Conservation (phyloP, 2,329 filamentous ascomycete genomes). For the Clarireedia monteithiana region DNA sequence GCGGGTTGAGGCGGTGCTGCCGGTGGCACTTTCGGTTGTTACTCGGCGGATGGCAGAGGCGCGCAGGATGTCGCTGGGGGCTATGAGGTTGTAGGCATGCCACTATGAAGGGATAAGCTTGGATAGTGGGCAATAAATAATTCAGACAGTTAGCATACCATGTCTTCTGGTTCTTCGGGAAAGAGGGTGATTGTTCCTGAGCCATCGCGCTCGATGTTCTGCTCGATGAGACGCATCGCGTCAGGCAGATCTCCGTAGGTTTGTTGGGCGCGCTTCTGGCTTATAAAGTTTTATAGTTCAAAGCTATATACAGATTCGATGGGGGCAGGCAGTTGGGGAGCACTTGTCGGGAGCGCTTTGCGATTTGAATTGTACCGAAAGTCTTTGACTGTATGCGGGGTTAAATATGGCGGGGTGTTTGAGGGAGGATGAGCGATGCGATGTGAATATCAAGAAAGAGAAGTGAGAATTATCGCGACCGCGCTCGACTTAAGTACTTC, state of each 20-base stretch:
- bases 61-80: conserved; percentile 54
- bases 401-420: neutral
- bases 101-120: conserved; percentile 38
- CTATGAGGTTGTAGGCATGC: conserved; percentile 69
- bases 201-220: conserved; percentile 58
- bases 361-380: no score
- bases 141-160: conserved; percentile 39
- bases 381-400: neutral
- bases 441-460: no score
- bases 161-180: conserved; percentile 68
- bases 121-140: conserved; percentile 2
- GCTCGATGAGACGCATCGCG: conserved; percentile 60
- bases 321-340: no score
- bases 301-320: no score
- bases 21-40: conserved; percentile 48
- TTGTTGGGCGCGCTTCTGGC: no score
- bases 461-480: no score
- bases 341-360: no score
- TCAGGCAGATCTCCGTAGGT: neutral
- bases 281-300: no score
- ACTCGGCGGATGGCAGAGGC: conserved; percentile 61
- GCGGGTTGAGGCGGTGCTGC: conserved; percentile 53
- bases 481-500: no score
- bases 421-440: no score
- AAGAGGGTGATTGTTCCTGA: conserved; percentile 57